phyloP scores from a whole-genome alignment of 2,329 filamentous ascomycete genomes.

The Periconia sp. region DNA sequence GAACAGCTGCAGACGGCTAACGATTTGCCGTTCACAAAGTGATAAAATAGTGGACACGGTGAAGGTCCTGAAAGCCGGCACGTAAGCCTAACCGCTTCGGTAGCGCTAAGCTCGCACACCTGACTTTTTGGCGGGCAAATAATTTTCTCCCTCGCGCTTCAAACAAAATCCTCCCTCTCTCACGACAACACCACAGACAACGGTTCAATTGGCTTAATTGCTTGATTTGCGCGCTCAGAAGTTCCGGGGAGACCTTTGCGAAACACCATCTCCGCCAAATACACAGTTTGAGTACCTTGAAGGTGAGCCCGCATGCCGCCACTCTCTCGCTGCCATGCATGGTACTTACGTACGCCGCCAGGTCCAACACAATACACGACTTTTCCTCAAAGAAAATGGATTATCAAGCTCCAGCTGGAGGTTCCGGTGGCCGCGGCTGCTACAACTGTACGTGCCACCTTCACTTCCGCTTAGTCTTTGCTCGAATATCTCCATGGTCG shows the following conservation, averaged over 20 bases:
- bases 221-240: constrained; percentile 8
- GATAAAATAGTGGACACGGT: neutral
- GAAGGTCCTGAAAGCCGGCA: neutral
- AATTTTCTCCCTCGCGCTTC: constrained; percentile 23
- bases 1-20: no score
- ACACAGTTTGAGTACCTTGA: constrained; percentile 19
- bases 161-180: constrained; percentile 13
- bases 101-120: neutral
- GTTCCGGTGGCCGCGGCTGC: constrained; percentile 43
- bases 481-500: neutral
- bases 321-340: constrained; percentile 6
- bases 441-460: constrained; percentile 43
- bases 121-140: constrained; percentile 15
- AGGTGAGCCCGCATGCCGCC: constrained; percentile 22
- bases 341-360: constrained; percentile 20
- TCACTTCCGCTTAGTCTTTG: constrained; percentile 2
- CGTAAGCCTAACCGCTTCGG: constrained; percentile 6
- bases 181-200: constrained; percentile 10
- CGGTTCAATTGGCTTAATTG: constrained; percentile 16
- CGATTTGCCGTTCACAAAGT: neutral
- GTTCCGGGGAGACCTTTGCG: constrained; percentile 12
- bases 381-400: constrained; percentile 31
- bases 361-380: constrained; percentile 19
- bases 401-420: constrained; percentile 38
- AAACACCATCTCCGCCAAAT: constrained; percentile 12